phyloP scores from a whole-genome alignment of 345 rosid genomes.

The Luvunga scandens region DNA sequence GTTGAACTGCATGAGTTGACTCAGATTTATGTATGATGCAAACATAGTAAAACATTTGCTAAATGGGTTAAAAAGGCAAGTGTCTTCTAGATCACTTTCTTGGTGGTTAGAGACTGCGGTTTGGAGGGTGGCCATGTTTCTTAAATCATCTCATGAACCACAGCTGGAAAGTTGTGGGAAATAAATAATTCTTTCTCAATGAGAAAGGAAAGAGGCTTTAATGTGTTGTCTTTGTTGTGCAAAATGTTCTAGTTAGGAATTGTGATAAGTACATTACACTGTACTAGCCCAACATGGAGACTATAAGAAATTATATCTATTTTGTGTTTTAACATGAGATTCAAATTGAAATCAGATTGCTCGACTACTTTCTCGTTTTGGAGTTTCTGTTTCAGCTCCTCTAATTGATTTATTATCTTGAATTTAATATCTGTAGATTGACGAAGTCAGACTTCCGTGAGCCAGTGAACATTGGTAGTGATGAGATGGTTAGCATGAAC shows the following conservation, averaged over 20 bases:
- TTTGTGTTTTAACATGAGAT: not conserved
- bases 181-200: not conserved
- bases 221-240: not conserved
- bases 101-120: not conserved
- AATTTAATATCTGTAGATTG: conserved; percentile 43
- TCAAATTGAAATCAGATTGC: not conserved
- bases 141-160: not conserved
- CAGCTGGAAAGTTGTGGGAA: not conserved
- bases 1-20: not conserved
- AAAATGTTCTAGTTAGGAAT: not conserved
- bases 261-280: not conserved
- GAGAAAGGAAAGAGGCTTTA: not conserved
- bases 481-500: conserved; percentile 99
- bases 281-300: not conserved
- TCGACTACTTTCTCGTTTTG: not conserved
- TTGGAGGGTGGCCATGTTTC: not conserved
- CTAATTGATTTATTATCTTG: not conserved
- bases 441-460: conserved; percentile 97
- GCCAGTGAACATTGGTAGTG: conserved; percentile 98
- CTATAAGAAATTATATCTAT: not conserved
- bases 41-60: not conserved
- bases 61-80: not conserved
- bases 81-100: not conserved
- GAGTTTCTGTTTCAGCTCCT: not conserved
- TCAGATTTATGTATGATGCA: not conserved